Evolutionary conservation across 2,329 filamentous ascomycete genomes (phyloP).

Genomic region (Scortechinia acanthostroma): DNA sequence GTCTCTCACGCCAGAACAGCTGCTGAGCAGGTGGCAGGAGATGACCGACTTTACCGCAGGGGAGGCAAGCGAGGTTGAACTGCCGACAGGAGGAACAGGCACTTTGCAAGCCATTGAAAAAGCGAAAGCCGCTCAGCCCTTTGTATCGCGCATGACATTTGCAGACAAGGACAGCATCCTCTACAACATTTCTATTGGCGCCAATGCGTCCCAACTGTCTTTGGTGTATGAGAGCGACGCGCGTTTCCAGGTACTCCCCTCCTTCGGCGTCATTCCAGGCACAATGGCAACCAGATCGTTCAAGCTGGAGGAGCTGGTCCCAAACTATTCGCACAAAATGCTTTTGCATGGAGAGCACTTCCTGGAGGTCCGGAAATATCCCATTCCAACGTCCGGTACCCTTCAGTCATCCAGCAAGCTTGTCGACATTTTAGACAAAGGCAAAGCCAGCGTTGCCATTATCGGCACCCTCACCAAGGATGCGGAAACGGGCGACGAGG

Average conservation of each 20-base stretch:
- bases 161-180: constrained; percentile 90
- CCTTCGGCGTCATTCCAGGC: constrained; percentile 92
- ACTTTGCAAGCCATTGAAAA: constrained; percentile 68
- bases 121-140: constrained; percentile 66
- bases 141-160: no score
- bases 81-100: no score
- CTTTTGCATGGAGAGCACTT: constrained; percentile 97
- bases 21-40: constrained; percentile 67
- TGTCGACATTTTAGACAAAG: constrained; percentile 94
- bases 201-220: constrained; percentile 79
- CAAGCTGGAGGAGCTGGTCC: constrained; percentile 74
- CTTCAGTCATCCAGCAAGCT: constrained; percentile 73
- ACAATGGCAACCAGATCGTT: constrained; percentile 80
- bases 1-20: constrained; percentile 75
- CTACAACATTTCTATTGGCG: constrained; percentile 90
- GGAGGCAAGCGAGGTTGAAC: constrained; percentile 77
- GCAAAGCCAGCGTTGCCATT: constrained; percentile 64
- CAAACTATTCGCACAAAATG: constrained; percentile 98
- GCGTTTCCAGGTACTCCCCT: constrained; percentile 87
- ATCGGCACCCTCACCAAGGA: constrained; percentile 79
- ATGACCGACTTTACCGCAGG: constrained; percentile 84
- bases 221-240: constrained; percentile 84
- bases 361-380: constrained; percentile 86
- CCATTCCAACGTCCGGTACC: constrained; percentile 76
- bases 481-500: constrained; percentile 74